phyloP scores from a whole-genome alignment of 164 flowering plant genomes.

The Aristolochia contorta region DNA sequence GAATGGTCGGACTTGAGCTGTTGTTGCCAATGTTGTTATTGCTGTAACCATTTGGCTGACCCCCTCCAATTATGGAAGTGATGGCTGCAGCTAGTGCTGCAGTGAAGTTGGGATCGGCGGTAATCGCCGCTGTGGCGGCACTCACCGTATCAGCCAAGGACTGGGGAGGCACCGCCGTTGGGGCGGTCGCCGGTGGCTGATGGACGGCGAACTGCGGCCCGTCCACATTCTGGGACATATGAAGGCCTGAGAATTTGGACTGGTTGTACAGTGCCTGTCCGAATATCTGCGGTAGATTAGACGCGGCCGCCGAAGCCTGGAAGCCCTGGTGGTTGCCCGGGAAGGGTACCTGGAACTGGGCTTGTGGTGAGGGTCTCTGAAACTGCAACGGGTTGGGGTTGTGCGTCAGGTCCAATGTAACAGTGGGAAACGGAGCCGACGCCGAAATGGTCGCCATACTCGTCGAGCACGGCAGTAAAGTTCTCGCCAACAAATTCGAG shows the following conservation, averaged over 20 bases:
- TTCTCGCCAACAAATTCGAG: slow-evolving; percentile 40
- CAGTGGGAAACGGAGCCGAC: slow-evolving; percentile 81
- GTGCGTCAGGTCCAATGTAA: slow-evolving; percentile 69
- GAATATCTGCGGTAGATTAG: slow-evolving; percentile 36
- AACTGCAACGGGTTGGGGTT: slow-evolving; percentile 34
- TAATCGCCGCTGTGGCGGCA: slow-evolving; percentile 38
- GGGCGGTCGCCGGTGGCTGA: too few species aligned
- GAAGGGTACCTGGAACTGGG: slow-evolving; percentile 45
- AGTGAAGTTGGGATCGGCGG: slow-evolving; percentile 52
- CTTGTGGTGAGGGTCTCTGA: slow-evolving; percentile 34
- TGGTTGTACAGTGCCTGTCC: slow-evolving; percentile 55
- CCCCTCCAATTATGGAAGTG: slow-evolving; percentile 38
- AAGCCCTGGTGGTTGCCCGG: slow-evolving; percentile 12
- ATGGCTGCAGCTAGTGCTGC: slow-evolving; percentile 52
- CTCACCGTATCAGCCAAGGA: slow-evolving; percentile 33
- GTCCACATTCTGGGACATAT: slow-evolving; percentile 37
- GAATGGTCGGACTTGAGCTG: slow-evolving; percentile 6
- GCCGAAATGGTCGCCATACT: slow-evolving; percentile 71
- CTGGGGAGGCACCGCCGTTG: slow-evolving; percentile 8
- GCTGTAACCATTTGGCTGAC: slow-evolving; percentile 15
- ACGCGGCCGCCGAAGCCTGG: background rate
- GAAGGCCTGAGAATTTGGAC: slow-evolving; percentile 65
- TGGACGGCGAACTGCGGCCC: slow-evolving; percentile 9
- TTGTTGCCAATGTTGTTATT: slow-evolving; percentile 14
- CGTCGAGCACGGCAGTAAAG: slow-evolving; percentile 42